Percentiles rank a stretch among this genome's conserved stretches.
Evolutionary conservation across 2,329 filamentous ascomycete genomes (phyloP).

Genomic region (Magnaporthales sp.): DNA sequence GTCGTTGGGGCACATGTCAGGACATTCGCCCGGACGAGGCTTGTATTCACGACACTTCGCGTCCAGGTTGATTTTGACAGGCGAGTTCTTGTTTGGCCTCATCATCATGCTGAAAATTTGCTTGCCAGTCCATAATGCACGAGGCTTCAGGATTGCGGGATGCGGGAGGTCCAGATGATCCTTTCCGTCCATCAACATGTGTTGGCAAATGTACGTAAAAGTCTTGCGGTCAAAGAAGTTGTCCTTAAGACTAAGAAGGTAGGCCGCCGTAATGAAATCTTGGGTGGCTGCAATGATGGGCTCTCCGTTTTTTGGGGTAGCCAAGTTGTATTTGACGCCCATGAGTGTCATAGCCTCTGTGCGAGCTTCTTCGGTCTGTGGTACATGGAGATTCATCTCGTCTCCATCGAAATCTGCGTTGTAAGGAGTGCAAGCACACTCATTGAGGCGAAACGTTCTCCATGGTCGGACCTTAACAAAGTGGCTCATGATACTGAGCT

Average conservation of each 20-base stretch:
- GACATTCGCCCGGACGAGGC: conserved; percentile 43
- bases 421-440: conserved; percentile 96
- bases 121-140: conserved; percentile 88
- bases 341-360: conserved; percentile 94
- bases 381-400: conserved; percentile 98
- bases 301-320: conserved; percentile 94
- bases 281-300: conserved; percentile 98
- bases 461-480: conserved; percentile 87
- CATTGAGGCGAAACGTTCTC: conserved; percentile 93
- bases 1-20: conserved; percentile 78
- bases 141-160: conserved; percentile 77
- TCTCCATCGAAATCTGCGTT: conserved; percentile 99
- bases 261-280: conserved; percentile 96
- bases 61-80: conserved; percentile 83
- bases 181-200: conserved; percentile 74
- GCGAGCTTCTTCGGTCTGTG: conserved; percentile 92
- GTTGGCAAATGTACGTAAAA: conserved; percentile 84
- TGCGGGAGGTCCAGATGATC: conserved; percentile 76
- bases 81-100: conserved; percentile 77
- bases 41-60: conserved; percentile 82
- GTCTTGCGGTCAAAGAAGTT: conserved; percentile 82
- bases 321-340: conserved; percentile 95
- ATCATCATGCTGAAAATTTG: conserved; percentile 80
- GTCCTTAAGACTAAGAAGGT: conserved; percentile 84
- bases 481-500: conserved; percentile 97